A percentile compares a stretch with the other conserved stretches of the same genome.
Conservation (phyloP, 2,329 filamentous ascomycete species). For the Beauveria medogensis region DNA sequence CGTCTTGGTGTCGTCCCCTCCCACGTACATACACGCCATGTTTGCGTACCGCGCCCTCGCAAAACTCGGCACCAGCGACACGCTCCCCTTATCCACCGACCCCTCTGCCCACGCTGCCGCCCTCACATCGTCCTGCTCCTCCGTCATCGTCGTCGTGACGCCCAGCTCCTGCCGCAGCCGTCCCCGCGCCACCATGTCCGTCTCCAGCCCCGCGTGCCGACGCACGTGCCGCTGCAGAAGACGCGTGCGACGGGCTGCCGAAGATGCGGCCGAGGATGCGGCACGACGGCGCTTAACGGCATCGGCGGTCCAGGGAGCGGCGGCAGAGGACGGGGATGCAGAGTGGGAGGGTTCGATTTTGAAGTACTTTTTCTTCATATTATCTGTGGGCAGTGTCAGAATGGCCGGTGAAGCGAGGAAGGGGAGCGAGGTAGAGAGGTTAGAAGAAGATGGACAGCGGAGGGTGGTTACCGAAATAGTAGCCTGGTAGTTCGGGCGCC, state of each 20-base stretch:
- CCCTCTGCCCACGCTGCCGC: constrained; percentile 32
- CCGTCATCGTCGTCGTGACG: background rate
- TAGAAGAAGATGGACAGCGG: background rate
- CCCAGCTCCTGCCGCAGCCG: constrained; percentile 22
- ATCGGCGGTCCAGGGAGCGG: constrained; percentile 47
- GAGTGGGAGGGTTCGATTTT: constrained; percentile 52
- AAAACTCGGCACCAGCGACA: constrained; percentile 27
- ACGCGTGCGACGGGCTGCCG: constrained; percentile 19
- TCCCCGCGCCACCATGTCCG: constrained; percentile 25
- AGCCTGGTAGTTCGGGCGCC: constrained; percentile 40
- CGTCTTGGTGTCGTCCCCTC: constrained; percentile 28
- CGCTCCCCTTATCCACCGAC: constrained; percentile 30
- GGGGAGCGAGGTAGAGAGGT: background rate
- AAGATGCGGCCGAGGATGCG: constrained; percentile 29
- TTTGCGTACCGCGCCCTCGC: constrained; percentile 22
- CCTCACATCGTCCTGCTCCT: constrained; percentile 17
- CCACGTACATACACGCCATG: constrained; percentile 33
- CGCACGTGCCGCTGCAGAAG: constrained; percentile 30
- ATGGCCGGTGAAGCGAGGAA: background rate
- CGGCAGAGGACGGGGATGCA: constrained; percentile 31
- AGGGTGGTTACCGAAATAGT: constrained; percentile 40
- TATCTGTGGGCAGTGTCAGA: constrained; percentile 28
- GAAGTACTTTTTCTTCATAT: constrained; percentile 58
- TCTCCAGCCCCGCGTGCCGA: constrained; percentile 24
- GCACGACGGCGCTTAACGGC: constrained; percentile 48